Conservation (phyloP, 192 early-diverging fungal species). For the Coemansia sp. region DNA sequence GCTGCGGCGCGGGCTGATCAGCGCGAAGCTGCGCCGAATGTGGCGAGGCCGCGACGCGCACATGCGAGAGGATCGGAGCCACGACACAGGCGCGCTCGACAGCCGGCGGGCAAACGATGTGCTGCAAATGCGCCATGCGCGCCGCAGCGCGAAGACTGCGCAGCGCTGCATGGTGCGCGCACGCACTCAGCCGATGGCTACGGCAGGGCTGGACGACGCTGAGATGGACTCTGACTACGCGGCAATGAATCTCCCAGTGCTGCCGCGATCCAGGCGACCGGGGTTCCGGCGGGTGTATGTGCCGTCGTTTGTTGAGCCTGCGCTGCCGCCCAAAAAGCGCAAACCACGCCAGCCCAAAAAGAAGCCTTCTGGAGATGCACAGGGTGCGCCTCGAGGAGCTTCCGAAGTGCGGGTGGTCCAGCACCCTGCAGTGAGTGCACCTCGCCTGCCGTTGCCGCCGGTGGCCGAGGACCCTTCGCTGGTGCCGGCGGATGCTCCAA, state of each 20-base stretch:
- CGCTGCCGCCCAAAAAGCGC: slow-evolving; percentile 33
- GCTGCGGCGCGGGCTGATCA: slow-evolving; percentile 39
- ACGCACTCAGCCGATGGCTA: slow-evolving; percentile 39
- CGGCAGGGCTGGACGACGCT: slow-evolving; percentile 29
- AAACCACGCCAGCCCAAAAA: slow-evolving; percentile 47
- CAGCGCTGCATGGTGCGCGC: slow-evolving; percentile 38
- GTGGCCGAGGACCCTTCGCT: no score
- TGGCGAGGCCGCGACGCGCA: slow-evolving; percentile 46
- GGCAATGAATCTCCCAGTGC: slow-evolving; percentile 44
- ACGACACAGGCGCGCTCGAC: slow-evolving; percentile 22
- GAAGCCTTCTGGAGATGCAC: slow-evolving; percentile 11
- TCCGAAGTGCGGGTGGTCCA: no score
- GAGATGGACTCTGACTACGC: slow-evolving; percentile 51
- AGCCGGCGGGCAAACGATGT: slow-evolving; percentile 12
- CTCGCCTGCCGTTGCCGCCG: no score
- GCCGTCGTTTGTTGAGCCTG: slow-evolving; percentile 23
- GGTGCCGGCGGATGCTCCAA: no score
- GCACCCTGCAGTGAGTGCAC: no score
- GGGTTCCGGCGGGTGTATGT: slow-evolving; percentile 40
- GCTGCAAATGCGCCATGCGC: slow-evolving; percentile 24
- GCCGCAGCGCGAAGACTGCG: slow-evolving; percentile 23
- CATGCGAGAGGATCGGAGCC: slow-evolving; percentile 33
- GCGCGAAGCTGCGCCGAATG: slow-evolving; percentile 31
- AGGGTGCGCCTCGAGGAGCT: no score
- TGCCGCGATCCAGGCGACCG: slow-evolving; percentile 28